Evolutionary conservation across 2,329 filamentous ascomycete species (phyloP), one percentile per base, ranked within the genome.

Genomic region (Colletotrichum cereale): DNA sequence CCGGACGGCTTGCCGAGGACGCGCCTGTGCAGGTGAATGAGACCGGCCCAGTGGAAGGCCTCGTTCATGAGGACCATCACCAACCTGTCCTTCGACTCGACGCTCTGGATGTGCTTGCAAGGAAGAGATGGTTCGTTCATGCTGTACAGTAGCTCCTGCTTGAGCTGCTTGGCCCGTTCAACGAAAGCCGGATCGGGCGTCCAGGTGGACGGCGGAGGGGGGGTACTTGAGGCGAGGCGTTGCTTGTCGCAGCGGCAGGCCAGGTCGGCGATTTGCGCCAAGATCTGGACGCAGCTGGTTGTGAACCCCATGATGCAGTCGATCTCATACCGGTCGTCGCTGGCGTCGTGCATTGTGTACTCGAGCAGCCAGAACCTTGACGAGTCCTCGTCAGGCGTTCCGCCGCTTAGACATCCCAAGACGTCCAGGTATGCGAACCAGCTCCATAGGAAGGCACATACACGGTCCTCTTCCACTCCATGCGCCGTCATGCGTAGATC

Each of bases 371-470:
- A 80, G 73, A 84, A 75, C 66, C 82, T 85, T 11, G 89, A 82
- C 0, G 88, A 86, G 29, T 85, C 84, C 42, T 85, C 85, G 42
- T 84, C 84, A 60, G 83, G 72, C 56, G 78, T 84, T 12, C 88
- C 87, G 21, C 92, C 92, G 66, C 84, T 91, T 34, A 97, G 84
- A 52, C 89, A 91, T 31, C 93, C 94, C 66, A 96, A 84, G 1
- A 96, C 90, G 77, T 96, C 93, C 26, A 97, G 86, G 80, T 96
- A 96, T 2, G 92, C 92, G 74, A 96, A 92, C 94, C 94, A 97
- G 70, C 92, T 90, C 75, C 89, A 91, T 12, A 96, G 86, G 77
- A 97, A 96, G 64, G 92, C 91, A 65, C 91, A 87, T 66, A 93
- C 85, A 77, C 89, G 84, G 76, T 91, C 86, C 76, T 87, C 77